Evolutionary conservation across 805 yeast genomes (phyloP), one percentile per base, ranked within the genome.

Genomic region (Candida ponderosae): DNA sequence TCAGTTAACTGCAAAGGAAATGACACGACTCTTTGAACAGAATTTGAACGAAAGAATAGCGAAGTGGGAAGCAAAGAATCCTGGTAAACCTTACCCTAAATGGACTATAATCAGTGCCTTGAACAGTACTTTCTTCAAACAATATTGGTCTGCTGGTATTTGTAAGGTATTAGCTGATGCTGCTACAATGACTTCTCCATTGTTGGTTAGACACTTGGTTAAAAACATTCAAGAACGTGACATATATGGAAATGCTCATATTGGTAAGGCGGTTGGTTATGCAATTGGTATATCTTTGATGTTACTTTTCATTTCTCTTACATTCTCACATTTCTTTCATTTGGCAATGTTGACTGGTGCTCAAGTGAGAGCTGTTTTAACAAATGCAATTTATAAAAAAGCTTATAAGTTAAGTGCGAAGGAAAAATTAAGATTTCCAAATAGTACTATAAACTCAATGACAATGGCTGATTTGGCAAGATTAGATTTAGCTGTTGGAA

Each of bases 401-500:
- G 70, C 89, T 11, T 74, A 85, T 46, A 64, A 54, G 38, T 62
- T 87, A 14, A 73, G 78, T 40, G 69, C 76, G 10, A 65, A 64
- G 34, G 72, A 89, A 3, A 70, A 70, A 37, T 71, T 72, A 44
- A 64, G 70, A 41, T 84, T 62, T 50, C 79, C 95, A 1, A 68
- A 76, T 19, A 81, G 90, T 31, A 76, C 72, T 41, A 71, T 88
- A 39, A 84, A 95, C 23, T 77, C 88, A 9, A 60, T 86, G 55
- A 72, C 87, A 55, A 84, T 93, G 43, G 79, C 94, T 3, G 96
- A 88, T 54, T 63, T 87, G 29, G 72, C 89, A 14, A 75, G 95
- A 51, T 69, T 88, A 26, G 95, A 86, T 57, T 69, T 83, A 46
- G 87, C 88, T 8, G 57, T 78, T n/a, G 76, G 74, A 4, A 81